A percentile compares a stretch with the other conserved stretches of the same genome.
These are phyloP conservation scores for Termitomyces sp. DNA, from an alignment of 768 basidiomycete genomes.

Conservation along the genomic window DNA sequence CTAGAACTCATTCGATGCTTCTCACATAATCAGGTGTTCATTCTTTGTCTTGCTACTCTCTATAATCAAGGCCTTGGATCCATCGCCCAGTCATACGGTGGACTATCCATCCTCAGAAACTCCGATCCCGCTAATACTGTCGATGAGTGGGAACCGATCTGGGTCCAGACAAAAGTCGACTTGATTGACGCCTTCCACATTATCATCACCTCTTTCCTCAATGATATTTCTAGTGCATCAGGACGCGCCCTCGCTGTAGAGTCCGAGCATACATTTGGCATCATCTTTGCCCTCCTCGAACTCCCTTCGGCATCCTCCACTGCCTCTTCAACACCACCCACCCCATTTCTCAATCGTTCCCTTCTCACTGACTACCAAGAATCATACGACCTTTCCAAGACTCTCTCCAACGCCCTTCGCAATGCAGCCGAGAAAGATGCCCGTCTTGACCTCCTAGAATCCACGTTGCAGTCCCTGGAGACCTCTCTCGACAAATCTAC, in stretches of 20 bases:
- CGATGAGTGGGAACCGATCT: conserved; percentile 67
- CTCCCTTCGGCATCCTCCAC: conserved; percentile 30
- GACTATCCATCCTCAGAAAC: conserved; percentile 28
- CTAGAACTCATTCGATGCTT: conserved; percentile 46
- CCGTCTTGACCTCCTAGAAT: conserved; percentile 51
- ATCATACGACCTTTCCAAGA: conserved; percentile 51
- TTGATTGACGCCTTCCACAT: conserved; percentile 67
- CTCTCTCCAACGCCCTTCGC: conserved; percentile 39
- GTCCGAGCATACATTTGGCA: conserved; percentile 49
- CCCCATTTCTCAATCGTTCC: conserved; percentile 61
- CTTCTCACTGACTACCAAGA: conserved; percentile 71
- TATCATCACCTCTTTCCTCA: conserved; percentile 43
- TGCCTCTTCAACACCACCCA: conserved; percentile 16
- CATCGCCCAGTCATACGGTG: conserved; percentile 59
- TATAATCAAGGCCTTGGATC: conserved; percentile 55
- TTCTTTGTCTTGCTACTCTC: conserved; percentile 48
- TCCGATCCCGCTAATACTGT: conserved; percentile 22
- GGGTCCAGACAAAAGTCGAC: conserved; percentile 69
- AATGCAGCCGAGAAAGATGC: conserved; percentile 49
- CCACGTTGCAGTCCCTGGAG: conserved; percentile 38
- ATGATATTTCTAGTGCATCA: conserved; percentile 37
- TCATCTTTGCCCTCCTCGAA: conserved; percentile 55
- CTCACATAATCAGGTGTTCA: conserved; percentile 42
- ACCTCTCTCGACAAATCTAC: not conserved
- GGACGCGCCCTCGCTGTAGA: conserved; percentile 38